These are phyloP conservation scores for Cenchrus purpureus DNA, from an alignment of 176 grass and related monocot genomes.

Conservation along the genomic window DNA sequence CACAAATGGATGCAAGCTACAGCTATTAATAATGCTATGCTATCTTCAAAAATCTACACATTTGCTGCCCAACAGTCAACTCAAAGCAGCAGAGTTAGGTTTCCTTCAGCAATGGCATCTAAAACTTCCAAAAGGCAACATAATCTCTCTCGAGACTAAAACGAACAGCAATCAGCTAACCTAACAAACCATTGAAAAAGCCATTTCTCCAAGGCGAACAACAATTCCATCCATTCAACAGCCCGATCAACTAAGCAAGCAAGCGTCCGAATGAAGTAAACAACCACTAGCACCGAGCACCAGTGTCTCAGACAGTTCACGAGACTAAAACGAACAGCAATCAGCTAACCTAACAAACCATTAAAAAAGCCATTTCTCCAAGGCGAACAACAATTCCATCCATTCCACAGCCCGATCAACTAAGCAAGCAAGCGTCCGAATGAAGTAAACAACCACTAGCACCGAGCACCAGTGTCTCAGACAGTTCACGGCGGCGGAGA, in stretches of 20 bases:
- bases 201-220: neutral
- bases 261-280: neutral
- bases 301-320: constrained; percentile 9
- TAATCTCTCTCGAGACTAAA: neutral
- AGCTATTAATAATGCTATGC: neutral
- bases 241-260: neutral
- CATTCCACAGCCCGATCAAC: neutral
- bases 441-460: constrained; percentile 3
- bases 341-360: constrained; percentile 12
- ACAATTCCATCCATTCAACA: neutral
- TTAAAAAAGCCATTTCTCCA: neutral
- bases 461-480: neutral
- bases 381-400: neutral
- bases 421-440: constrained; percentile 2
- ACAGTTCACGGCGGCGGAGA: constrained; percentile 27
- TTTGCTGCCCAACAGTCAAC: neutral
- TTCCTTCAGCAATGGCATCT: constrained; percentile 4
- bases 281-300: constrained; percentile 3
- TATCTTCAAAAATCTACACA: neutral
- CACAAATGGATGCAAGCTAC: constrained; percentile 5
- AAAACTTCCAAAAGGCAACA: neutral
- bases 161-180: neutral
- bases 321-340: too few species aligned
- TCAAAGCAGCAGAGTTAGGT: neutral
- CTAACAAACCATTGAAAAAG: neutral